Evolutionary conservation across 148 eudicot species (phyloP).

Genomic region (Vaccinium corymbosum): DNA sequence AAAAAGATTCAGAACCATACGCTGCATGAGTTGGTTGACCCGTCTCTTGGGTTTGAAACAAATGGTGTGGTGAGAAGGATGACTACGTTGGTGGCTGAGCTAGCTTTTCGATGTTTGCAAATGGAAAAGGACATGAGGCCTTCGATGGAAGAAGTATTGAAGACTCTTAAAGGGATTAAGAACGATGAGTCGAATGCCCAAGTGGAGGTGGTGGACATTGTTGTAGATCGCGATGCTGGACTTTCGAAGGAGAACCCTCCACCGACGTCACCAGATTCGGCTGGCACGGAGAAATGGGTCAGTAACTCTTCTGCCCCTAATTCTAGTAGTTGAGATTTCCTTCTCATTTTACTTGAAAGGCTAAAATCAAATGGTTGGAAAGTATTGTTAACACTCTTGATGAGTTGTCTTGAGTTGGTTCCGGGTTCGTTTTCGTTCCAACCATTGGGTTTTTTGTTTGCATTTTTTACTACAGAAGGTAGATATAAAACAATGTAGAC

Average conservation of each 20-base stretch:
- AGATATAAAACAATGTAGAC: not conserved
- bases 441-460: not conserved
- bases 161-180: conserved; percentile 44
- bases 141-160: conserved; percentile 63
- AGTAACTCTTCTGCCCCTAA: conserved; percentile 20
- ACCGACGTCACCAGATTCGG: conserved; percentile 47
- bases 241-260: conserved; percentile 38
- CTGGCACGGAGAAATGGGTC: conserved; percentile 17
- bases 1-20: conserved; percentile 39
- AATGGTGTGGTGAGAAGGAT: conserved; percentile 40
- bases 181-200: conserved; percentile 29
- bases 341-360: conserved; percentile 14
- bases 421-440: not conserved
- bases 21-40: conserved; percentile 46
- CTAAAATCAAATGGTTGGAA: not conserved
- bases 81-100: conserved; percentile 56
- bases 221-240: conserved; percentile 42
- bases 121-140: conserved; percentile 73
- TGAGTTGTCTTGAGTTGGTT: not conserved
- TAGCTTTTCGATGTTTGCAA: conserved; percentile 75
- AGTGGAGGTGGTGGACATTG: conserved; percentile 54
- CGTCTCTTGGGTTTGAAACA: conserved; percentile 32
- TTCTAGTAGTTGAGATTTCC: conserved; percentile 16
- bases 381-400: conserved; percentile 3
- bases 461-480: not conserved